These are phyloP conservation scores for Entomortierella parvispora DNA, from an alignment of 192 early-diverging fungal species.

Conservation along the genomic window DNA sequence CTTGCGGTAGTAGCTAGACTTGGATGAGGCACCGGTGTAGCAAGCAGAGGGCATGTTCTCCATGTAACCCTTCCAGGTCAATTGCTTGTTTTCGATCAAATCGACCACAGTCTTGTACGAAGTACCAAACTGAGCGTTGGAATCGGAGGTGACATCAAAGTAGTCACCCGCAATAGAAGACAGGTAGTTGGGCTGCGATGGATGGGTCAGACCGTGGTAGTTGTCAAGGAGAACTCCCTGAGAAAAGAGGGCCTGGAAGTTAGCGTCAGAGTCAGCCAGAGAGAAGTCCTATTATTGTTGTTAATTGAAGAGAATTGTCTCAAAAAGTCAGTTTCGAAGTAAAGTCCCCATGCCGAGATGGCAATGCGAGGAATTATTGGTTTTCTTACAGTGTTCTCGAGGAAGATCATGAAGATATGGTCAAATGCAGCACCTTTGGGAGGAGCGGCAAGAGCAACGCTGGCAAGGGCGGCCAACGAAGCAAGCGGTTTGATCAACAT, in stretches of 20 bases:
- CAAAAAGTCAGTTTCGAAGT: too few relatives aligned
- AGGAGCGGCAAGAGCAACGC: background rate
- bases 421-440: background rate
- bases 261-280: background rate
- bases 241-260: background rate
- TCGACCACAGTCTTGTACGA: slow-evolving; percentile 48
- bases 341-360: too few relatives aligned
- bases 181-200: slow-evolving; percentile 78
- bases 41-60: slow-evolving; percentile 67
- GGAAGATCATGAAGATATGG: background rate
- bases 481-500: background rate
- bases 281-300: background rate
- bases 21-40: slow-evolving; percentile 28
- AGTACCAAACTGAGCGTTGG: slow-evolving; percentile 53
- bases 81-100: slow-evolving; percentile 58
- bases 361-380: too few relatives aligned
- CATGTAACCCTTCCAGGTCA: slow-evolving; percentile 69
- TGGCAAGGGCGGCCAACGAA: background rate
- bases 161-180: slow-evolving; percentile 59
- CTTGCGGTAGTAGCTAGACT: slow-evolving; percentile 66
- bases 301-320: background rate
- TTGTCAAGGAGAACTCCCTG: slow-evolving; percentile 62
- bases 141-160: slow-evolving; percentile 55
- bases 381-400: background rate
- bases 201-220: slow-evolving; percentile 63